phyloP scores from a whole-genome alignment of 768 basidiomycete species.

The Clitopilus passeckerianus region DNA sequence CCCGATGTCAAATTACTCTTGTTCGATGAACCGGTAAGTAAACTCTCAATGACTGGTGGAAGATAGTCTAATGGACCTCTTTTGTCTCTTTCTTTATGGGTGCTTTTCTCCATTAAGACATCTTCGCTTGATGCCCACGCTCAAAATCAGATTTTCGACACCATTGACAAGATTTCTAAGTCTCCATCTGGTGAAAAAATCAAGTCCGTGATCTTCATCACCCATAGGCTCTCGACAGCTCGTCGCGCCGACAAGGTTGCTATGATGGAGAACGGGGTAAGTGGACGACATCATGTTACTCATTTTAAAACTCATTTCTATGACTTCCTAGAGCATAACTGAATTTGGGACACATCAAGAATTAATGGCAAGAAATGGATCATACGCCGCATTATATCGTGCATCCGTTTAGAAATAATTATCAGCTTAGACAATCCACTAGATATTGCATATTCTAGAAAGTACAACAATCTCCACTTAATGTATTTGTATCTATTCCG shows the following conservation, averaged over 20 bases:
- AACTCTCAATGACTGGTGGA: neutral
- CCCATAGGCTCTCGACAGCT: conserved; percentile 77
- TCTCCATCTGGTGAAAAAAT: conserved; percentile 49
- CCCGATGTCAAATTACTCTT: conserved; percentile 75
- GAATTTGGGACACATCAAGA: conserved; percentile 77
- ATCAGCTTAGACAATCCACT: neutral
- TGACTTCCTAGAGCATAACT: conserved; percentile 49
- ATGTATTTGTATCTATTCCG: conserved; percentile 5
- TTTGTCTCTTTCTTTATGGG: conserved; percentile 1
- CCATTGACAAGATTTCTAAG: conserved; percentile 61
- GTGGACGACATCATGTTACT: conserved; percentile 10
- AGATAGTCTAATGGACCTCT: neutral
- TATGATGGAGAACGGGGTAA: conserved; percentile 77
- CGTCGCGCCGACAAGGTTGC: conserved; percentile 83
- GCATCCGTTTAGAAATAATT: conserved; percentile 49
- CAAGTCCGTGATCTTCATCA: conserved; percentile 80
- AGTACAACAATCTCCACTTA: conserved; percentile 3
- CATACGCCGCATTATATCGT: conserved; percentile 66
- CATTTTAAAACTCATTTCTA: conserved; percentile 4
- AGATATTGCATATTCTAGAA: conserved; percentile 6
- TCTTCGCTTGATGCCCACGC: conserved; percentile 78
- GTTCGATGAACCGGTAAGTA: conserved; percentile 78
- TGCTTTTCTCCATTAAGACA: conserved; percentile 40
- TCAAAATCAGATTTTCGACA: conserved; percentile 75
- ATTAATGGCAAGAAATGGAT: conserved; percentile 50